Conservation (phyloP, 805 yeast species). For the Myxozyma melibiosi region DNA sequence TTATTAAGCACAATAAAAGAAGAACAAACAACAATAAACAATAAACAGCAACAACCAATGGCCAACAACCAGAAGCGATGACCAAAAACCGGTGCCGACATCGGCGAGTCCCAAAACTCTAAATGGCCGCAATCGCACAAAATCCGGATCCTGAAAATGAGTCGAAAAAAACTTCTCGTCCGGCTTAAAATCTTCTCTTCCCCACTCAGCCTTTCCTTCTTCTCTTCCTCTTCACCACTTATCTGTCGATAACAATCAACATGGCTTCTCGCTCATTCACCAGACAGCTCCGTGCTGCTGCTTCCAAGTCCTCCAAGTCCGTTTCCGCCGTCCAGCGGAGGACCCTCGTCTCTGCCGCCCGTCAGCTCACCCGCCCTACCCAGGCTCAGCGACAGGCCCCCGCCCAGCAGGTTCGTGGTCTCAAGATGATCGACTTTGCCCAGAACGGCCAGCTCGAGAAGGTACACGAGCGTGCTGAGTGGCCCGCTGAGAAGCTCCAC, state of each 20-base stretch:
- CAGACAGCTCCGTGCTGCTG: slow-evolving; percentile 52
- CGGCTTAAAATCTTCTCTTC: not conserved
- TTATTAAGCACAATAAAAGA: no score
- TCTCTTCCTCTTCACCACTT: slow-evolving; percentile 5
- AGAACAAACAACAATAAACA: not conserved
- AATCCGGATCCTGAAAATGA: no score
- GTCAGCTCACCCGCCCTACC: slow-evolving; percentile 42
- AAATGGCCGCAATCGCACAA: slow-evolving; percentile 2
- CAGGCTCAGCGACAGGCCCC: slow-evolving; percentile 53
- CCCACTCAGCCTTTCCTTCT: not conserved
- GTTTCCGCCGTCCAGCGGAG: slow-evolving; percentile 56
- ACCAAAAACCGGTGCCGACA: no score
- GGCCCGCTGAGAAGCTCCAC: slow-evolving; percentile 96
- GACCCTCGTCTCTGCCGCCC: slow-evolving; percentile 49
- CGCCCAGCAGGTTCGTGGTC: slow-evolving; percentile 70
- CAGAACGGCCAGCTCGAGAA: slow-evolving; percentile 78
- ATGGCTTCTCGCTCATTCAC: slow-evolving; percentile 52
- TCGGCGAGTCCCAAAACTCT: not conserved
- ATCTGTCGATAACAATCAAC: not conserved
- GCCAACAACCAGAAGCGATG: no score
- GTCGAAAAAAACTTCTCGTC: slow-evolving; percentile 5
- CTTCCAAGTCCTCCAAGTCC: slow-evolving; percentile 19
- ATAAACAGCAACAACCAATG: no score
- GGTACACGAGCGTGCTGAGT: slow-evolving; percentile 98
- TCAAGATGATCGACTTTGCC: slow-evolving; percentile 94